Base-by-base conservation (phyloP, 768 basidiomycete genomes). In the Lactarius indigo region DNA sequence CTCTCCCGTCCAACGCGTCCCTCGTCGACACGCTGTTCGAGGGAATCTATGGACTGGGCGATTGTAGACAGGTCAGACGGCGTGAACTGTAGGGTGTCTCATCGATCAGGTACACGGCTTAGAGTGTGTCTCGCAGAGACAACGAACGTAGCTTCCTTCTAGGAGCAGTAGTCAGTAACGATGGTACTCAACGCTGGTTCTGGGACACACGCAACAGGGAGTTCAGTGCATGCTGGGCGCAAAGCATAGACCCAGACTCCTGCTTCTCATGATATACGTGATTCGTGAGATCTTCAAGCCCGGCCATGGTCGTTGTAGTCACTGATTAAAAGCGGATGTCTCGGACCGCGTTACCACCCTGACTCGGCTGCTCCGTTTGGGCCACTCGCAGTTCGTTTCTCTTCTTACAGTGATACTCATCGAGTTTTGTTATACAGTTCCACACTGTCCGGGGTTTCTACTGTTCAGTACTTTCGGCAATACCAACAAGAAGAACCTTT, bases 201-300 rank as follows among this genome's bases (percentile, higher is more conserved):
- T 57, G 23, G n/a, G 47, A 82, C 88, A 69, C 71, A 93, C 92
- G 92, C 35, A 94, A 80, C 23, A 94, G 80, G 20, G 85, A 84
- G 74, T 94, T 94, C 37, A 94, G 80, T 9, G 92, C 91, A 77
- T 94, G 91, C 73, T 94, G 92, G 15, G 92, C 92, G 74, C 92
- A 94, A 35, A 94, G 83, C 85, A 90, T 90, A 2, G 91, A 92
- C 28, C 90, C 91, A 64, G 77, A 69, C 73, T 92, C 84, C 75
- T 94, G 92, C 68, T 75, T 84, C 74, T 94, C 91, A 75, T 92
- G 90, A 74, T 93, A 93, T 64, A 94, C 89, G 12, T 82, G 73
- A 9, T 79, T 74, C 15, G 79, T 70, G 12, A 93, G 80, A 33
- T 70, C 72, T 70, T 89, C 84, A 42, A 89, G 78, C 59, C 82